Conservation (phyloP, 139 green algal species). For the Nannochloris sp. region DNA sequence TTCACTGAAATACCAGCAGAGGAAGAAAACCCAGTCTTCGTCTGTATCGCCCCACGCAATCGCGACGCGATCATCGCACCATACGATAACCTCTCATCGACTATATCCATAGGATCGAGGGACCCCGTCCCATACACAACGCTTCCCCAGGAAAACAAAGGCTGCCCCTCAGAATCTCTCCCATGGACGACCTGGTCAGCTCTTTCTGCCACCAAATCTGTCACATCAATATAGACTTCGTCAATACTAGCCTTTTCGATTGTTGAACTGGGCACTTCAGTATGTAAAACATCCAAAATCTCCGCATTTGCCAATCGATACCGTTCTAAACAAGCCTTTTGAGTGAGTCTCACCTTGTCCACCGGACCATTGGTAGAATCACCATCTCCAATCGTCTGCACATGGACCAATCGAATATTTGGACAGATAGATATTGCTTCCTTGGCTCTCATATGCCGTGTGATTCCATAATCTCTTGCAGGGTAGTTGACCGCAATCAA, state of each 20-base stretch:
- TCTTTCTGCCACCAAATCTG: slow-evolving; percentile 33
- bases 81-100: slow-evolving; percentile 53
- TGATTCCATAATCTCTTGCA: slow-evolving; percentile 67
- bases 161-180: not conserved
- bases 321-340: slow-evolving; percentile 71
- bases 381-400: slow-evolving; percentile 66
- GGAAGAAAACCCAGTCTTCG: slow-evolving; percentile 50
- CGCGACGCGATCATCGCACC: slow-evolving; percentile 48
- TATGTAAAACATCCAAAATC: slow-evolving; percentile 47
- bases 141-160: slow-evolving; percentile 38
- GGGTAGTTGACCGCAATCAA: slow-evolving; percentile 87
- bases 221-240: slow-evolving; percentile 87
- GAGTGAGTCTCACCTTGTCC: slow-evolving; percentile 18
- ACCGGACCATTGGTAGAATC: not conserved
- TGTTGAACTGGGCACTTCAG: slow-evolving; percentile 27
- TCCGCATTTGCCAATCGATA: slow-evolving; percentile 9
- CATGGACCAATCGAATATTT: slow-evolving; percentile 71
- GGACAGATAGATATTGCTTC: slow-evolving; percentile 70
- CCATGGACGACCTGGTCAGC: not conserved
- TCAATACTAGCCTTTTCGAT: slow-evolving; percentile 79
- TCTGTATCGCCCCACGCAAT: slow-evolving; percentile 42
- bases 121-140: slow-evolving; percentile 39
- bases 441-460: slow-evolving; percentile 58
- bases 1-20: slow-evolving; percentile 61
- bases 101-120: slow-evolving; percentile 31